phyloP scores from a whole-genome alignment of 495 filamentous ascomycete genomes.

The Aspergillus avenaceus region DNA sequence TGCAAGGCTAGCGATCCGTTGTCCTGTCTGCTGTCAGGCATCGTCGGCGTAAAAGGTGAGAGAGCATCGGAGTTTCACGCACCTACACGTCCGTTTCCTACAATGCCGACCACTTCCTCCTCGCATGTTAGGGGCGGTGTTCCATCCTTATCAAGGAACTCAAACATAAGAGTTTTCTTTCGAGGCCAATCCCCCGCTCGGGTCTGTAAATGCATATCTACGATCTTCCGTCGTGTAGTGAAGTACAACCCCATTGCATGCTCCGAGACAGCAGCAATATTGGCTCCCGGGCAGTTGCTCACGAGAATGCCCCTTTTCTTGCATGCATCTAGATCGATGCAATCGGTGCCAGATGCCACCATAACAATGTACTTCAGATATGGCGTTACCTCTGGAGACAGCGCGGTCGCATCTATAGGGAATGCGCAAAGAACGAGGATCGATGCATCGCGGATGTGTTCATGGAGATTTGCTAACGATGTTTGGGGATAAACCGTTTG shows the following conservation, averaged over 20 bases:
- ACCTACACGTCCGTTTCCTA: slow-evolving; percentile 32
- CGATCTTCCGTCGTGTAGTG: slow-evolving; percentile 43
- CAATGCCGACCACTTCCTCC: slow-evolving; percentile 28
- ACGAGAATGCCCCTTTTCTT: slow-evolving; percentile 43
- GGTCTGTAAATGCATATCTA: slow-evolving; percentile 33
- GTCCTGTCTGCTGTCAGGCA: slow-evolving; percentile 17
- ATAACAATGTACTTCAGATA: slow-evolving; percentile 46
- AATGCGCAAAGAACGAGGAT: slow-evolving; percentile 42
- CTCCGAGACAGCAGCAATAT: slow-evolving; percentile 49
- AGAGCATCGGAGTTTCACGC: not conserved
- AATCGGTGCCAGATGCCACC: slow-evolving; percentile 51
- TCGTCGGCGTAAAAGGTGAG: not conserved
- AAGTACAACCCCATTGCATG: slow-evolving; percentile 54
- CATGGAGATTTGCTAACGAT: slow-evolving; percentile 27
- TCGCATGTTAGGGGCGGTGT: slow-evolving; percentile 23
- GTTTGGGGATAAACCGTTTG: slow-evolving; percentile 15
- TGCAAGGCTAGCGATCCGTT: slow-evolving; percentile 24
- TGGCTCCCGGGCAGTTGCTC: slow-evolving; percentile 45
- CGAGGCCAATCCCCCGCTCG: slow-evolving; percentile 26
- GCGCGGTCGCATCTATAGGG: slow-evolving; percentile 32
- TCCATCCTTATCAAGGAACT: slow-evolving; percentile 17
- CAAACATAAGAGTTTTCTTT: slow-evolving; percentile 15
- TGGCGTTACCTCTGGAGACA: slow-evolving; percentile 29
- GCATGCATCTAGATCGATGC: slow-evolving; percentile 49
- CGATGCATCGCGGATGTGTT: slow-evolving; percentile 44